Evolutionary conservation across 78 protist species (phyloP), one percentile per base, ranked within the genome.

Genomic region (Anaeramoeba ignava): DNA sequence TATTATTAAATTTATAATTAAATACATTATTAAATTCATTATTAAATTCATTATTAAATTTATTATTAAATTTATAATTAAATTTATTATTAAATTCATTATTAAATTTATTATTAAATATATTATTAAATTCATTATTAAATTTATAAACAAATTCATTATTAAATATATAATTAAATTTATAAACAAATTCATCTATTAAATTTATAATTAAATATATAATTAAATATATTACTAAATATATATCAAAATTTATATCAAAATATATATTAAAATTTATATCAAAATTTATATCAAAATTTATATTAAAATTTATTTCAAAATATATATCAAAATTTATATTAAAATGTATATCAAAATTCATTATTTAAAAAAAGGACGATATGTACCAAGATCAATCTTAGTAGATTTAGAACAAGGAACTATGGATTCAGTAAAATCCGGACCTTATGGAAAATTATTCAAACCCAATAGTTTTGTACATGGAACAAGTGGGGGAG

Each of bases 321-420:
- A 94, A 81, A 84, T 89, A 2, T 93, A 91, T 78, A 90, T 95
- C 42, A 95, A 93, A 91, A 88, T 92, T 33, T 98, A 96, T 89
- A 90, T 96, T 88, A 92, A 95, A 84, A 98, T 96, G 79, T 96
- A 96, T 95, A 95, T 85, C 92, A 95, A n/a, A n/a, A n/a, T n/a
- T n/a, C n/a, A 93, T 87, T 98, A 96, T 87, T 96, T 97, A 34
- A 83, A 92, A 36, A 93, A 93, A 41, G 95, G 95, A 38, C 88
- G 92, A 78, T 96, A 95, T 79, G 98, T 95, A 2, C 98, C 99
- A 80, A 94, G 99, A 42, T 94, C 98, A 31, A 95, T 98, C 34
- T 89, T 96, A 39, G 94, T 96, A 82, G 99, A 98, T 87, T 89
- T 96, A 33, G 99, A 96, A 91, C 98, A 97, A 41, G 98, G 98